Evolutionary conservation across 495 filamentous ascomycete species (phyloP).

Genomic region (Podospora pseudocomata): DNA sequence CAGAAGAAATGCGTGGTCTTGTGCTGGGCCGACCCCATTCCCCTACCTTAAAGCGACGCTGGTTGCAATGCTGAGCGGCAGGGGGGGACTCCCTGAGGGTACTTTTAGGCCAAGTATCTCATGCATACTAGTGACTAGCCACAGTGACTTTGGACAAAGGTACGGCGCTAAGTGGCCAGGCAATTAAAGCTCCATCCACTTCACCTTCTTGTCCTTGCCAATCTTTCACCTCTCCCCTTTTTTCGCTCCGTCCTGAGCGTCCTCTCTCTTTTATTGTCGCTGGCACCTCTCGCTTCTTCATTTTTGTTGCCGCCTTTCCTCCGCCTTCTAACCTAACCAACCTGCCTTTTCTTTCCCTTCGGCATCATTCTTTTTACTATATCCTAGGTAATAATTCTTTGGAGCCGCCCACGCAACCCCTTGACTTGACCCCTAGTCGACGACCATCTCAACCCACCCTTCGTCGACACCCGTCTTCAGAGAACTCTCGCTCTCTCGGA

Average conservation of each 20-base stretch:
- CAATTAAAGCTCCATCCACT: slow-evolving; percentile 30
- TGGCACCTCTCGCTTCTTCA: slow-evolving; percentile 29
- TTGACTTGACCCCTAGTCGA: neutral
- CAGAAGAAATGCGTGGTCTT: neutral
- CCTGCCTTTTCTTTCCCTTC: slow-evolving; percentile 27
- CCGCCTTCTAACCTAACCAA: slow-evolving; percentile 21
- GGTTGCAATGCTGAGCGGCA: slow-evolving; percentile 18
- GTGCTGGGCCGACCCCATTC: slow-evolving; percentile 7
- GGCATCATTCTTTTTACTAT: slow-evolving; percentile 25
- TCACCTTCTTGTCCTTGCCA: slow-evolving; percentile 19
- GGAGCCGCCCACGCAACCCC: neutral
- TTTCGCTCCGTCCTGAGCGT: slow-evolving; percentile 14
- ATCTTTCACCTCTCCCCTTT: slow-evolving; percentile 27
- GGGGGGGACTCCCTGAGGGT: neutral
- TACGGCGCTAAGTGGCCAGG: slow-evolving; percentile 15
- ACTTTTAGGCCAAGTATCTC: slow-evolving; percentile 4
- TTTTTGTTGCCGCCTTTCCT: slow-evolving; percentile 21
- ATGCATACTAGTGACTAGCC: neutral
- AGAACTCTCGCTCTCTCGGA: slow-evolving; percentile 27
- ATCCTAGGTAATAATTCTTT: slow-evolving; percentile 10
- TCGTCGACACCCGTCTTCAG: slow-evolving; percentile 5
- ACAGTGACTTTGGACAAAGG: slow-evolving; percentile 10
- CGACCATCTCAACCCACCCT: slow-evolving; percentile 9
- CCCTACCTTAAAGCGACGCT: neutral
- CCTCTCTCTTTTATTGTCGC: slow-evolving; percentile 19